Conservation (phyloP, 352 stramenopile genomes). For the Pythium brachiatum region DNA sequence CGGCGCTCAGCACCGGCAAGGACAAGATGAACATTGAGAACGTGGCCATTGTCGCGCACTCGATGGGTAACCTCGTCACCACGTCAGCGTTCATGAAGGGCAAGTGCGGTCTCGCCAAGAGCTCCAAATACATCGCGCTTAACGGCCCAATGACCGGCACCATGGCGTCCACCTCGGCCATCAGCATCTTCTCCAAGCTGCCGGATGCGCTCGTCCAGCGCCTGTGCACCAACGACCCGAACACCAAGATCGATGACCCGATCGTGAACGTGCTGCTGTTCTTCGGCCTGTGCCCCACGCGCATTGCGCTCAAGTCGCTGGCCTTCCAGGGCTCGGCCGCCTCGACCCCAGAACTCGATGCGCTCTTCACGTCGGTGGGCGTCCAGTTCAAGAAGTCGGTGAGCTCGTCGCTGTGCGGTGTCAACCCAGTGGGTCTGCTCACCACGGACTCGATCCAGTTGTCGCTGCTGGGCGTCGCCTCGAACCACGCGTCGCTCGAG, state of each 20-base stretch:
- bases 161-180: slow-evolving; percentile 14
- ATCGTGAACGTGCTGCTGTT: slow-evolving; percentile 10
- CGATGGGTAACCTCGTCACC: slow-evolving; percentile 48
- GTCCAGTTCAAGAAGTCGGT: slow-evolving; percentile 7
- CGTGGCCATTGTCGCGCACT: slow-evolving; percentile 40
- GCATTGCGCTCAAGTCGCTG: slow-evolving; percentile 5
- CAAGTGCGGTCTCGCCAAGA: slow-evolving; percentile 26
- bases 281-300: slow-evolving; percentile 13
- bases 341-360: slow-evolving; percentile 9
- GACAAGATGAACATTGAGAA: slow-evolving; percentile 25
- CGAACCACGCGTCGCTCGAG: slow-evolving; percentile 21
- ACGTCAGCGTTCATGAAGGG: slow-evolving; percentile 25
- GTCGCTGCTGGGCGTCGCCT: slow-evolving; percentile 19
- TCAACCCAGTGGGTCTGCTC: slow-evolving; percentile 26
- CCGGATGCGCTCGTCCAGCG: neutral
- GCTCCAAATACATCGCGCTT: slow-evolving; percentile 43
- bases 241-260: neutral
- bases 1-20: neutral
- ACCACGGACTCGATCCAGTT: slow-evolving; percentile 22
- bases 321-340: slow-evolving; percentile 7
- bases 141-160: slow-evolving; percentile 38
- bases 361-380: slow-evolving; percentile 12
- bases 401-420: slow-evolving; percentile 28
- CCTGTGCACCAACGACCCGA: neutral
- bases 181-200: slow-evolving; percentile 12